Evolutionary conservation across 352 stramenopile genomes (phyloP).

Genomic region (Phytophthora lateralis): DNA sequence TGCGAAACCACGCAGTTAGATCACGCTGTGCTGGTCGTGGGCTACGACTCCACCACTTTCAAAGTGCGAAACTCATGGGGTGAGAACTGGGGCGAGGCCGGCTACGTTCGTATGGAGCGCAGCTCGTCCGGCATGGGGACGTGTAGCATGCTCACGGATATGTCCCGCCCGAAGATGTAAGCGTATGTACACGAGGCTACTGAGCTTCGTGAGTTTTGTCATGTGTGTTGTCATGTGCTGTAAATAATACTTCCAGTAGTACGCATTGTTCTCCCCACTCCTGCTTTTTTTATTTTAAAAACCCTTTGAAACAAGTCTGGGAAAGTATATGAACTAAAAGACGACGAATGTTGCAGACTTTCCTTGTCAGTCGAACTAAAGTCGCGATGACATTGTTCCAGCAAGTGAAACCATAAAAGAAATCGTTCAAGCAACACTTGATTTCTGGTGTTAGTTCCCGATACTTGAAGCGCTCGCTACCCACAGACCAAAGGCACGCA

Average conservation of each 20-base stretch:
- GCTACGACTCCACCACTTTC: slow-evolving; percentile 88
- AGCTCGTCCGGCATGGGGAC: slow-evolving; percentile 60
- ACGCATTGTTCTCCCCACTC: too few relatives aligned
- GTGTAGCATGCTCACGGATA: slow-evolving; percentile 53
- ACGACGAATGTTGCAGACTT: too few relatives aligned
- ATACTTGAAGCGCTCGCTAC: too few relatives aligned
- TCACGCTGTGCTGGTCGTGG: slow-evolving; percentile 96
- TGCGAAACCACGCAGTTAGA: slow-evolving; percentile 90
- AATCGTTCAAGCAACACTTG: slow-evolving; percentile 22
- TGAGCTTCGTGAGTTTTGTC: slow-evolving; percentile 10
- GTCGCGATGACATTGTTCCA: too few relatives aligned
- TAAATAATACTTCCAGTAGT: too few relatives aligned
- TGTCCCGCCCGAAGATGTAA: slow-evolving; percentile 54
- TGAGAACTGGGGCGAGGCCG: slow-evolving; percentile 87
- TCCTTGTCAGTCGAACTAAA: too few relatives aligned
- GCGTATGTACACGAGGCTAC: neutral
- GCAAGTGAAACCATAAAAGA: slow-evolving; percentile 12
- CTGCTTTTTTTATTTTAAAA: too few relatives aligned
- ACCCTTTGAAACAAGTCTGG: too few relatives aligned
- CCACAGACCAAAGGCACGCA: neutral
- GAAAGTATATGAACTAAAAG: too few relatives aligned
- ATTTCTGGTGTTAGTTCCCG: slow-evolving; percentile 5
- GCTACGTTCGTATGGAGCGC: slow-evolving; percentile 88
- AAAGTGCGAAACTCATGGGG: slow-evolving; percentile 98
- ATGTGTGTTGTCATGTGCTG: slow-evolving; percentile 20